Evolutionary conservation across 2,329 filamentous ascomycete species (phyloP).

Genomic region (Aureobasidium sp.): DNA sequence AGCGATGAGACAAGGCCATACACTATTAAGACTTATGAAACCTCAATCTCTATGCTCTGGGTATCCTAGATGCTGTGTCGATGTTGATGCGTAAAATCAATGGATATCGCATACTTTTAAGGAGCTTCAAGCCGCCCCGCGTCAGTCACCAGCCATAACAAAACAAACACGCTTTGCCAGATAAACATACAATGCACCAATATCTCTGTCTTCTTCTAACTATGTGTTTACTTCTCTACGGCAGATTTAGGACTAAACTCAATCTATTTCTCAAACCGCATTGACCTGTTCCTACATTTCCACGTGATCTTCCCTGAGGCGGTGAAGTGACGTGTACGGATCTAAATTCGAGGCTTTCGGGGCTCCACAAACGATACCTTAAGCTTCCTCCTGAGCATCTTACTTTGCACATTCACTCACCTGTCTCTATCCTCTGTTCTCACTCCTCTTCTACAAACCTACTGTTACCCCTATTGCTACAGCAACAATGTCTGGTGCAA

Average conservation of each 20-base stretch:
- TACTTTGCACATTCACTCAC: background rate
- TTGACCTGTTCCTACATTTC: background rate
- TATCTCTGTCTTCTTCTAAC: background rate
- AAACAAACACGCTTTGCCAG: background rate
- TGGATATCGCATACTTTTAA: background rate
- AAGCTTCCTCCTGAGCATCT: slow-evolving; percentile 8
- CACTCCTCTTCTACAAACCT: background rate
- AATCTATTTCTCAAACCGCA: slow-evolving; percentile 13
- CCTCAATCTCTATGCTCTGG: background rate
- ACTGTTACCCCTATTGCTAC: background rate
- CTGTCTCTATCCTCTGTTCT: background rate
- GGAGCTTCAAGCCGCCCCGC: background rate
- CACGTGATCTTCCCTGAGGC: slow-evolving; percentile 5
- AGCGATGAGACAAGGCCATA: background rate
- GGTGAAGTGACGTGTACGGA: slow-evolving; percentile 6
- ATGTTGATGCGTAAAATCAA: background rate
- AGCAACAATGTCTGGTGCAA: slow-evolving; percentile 26
- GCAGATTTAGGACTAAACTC: background rate
- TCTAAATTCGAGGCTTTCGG: slow-evolving; percentile 11
- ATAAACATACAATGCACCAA: background rate
- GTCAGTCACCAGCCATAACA: background rate
- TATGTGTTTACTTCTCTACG: background rate
- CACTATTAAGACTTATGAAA: background rate
- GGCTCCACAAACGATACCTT: slow-evolving; percentile 10
- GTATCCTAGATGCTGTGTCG: background rate